These are phyloP conservation scores for Leccinum disarticulatum DNA, from an alignment of 768 basidiomycete species.

Conservation along the genomic window DNA sequence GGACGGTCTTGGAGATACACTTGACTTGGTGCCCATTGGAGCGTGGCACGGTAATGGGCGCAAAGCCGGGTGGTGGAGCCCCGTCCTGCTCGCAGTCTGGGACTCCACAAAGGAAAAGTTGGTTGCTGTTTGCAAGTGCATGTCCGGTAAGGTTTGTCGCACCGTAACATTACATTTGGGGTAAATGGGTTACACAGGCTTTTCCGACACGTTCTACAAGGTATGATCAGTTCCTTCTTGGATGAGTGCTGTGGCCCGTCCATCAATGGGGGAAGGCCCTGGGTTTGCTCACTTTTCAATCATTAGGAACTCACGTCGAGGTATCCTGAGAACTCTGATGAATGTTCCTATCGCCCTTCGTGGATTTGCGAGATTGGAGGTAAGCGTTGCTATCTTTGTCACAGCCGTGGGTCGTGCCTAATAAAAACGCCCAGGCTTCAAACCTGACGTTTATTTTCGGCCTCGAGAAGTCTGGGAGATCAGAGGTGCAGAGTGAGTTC, in stretches of 20 bases:
- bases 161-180: not conserved
- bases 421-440: conserved; percentile 44
- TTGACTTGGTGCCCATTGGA: conserved; percentile 69
- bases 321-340: conserved; percentile 57
- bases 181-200: conserved; percentile 47
- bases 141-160: conserved; percentile 58
- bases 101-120: conserved; percentile 59
- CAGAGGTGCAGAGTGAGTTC: conserved; percentile 63
- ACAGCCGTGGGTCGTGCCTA: not conserved
- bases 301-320: conserved; percentile 56
- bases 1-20: conserved; percentile 70
- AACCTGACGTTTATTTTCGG: conserved; percentile 66
- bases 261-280: not conserved
- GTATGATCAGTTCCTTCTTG: conserved; percentile 31
- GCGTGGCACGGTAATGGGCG: conserved; percentile 91
- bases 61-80: conserved; percentile 92
- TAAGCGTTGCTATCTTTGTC: conserved; percentile 26
- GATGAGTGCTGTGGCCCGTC: not conserved
- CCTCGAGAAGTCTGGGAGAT: conserved; percentile 90
- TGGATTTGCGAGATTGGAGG: conserved; percentile 71
- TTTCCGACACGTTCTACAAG: conserved; percentile 82
- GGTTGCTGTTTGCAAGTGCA: conserved; percentile 87
- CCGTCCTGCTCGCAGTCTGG: conserved; percentile 78
- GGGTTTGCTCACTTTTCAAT: conserved; percentile 21
- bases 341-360: conserved; percentile 49